phyloP scores from a whole-genome alignment of 768 basidiomycete species.

The Trametes meyenii region DNA sequence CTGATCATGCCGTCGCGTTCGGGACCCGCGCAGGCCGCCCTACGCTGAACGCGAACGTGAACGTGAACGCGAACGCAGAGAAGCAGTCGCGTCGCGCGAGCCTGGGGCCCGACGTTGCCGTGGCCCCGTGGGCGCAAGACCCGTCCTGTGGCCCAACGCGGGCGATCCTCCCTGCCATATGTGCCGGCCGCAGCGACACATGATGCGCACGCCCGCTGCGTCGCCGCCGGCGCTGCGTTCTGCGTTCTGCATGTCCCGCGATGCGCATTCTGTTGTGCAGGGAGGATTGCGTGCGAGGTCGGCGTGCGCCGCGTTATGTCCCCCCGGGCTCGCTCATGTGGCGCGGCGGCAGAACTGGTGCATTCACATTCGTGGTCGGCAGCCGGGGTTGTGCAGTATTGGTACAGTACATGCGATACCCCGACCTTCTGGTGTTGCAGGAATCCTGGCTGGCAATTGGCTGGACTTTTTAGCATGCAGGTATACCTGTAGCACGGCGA shows the following conservation, averaged over 20 bases:
- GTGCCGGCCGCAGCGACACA: neutral
- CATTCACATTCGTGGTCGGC: no score
- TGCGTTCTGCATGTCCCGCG: constrained; percentile 5
- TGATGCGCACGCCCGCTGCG: neutral
- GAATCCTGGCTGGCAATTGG: no score
- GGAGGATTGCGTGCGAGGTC: neutral
- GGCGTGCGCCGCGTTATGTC: constrained; percentile 4
- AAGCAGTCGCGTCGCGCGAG: neutral
- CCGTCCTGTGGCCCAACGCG: constrained; percentile 1
- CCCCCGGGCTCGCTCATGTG: neutral
- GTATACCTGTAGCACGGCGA: neutral
- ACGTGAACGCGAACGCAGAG: neutral
- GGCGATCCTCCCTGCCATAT: constrained; percentile 11
- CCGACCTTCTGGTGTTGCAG: no score
- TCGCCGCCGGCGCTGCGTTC: neutral
- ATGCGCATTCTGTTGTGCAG: constrained; percentile 1
- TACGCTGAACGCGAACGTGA: no score
- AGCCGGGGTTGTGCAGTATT: neutral
- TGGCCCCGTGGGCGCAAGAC: constrained; percentile 5
- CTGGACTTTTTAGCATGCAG: no score
- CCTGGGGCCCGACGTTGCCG: neutral
- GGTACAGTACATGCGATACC: no score
- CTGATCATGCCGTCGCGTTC: no score
- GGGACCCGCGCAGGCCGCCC: no score
- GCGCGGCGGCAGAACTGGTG: neutral